Percentiles rank a stretch among this genome's conserved stretches.
phyloP scores from a whole-genome alignment of 116 monocot species.

The Trichopus zeylanicus region DNA sequence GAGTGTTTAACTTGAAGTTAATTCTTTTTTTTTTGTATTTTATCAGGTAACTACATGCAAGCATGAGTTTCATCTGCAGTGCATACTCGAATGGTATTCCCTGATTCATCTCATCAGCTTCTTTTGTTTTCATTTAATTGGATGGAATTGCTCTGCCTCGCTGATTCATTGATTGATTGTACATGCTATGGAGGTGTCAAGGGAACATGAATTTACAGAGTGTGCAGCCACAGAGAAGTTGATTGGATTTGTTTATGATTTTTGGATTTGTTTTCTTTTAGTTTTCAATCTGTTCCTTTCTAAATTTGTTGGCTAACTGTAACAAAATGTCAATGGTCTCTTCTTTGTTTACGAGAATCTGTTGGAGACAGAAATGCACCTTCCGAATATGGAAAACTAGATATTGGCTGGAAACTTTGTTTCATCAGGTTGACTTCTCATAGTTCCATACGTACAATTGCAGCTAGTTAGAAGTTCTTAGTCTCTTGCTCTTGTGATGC shows the following conservation, averaged over 20 bases:
- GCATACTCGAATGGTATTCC: slow-evolving; percentile 64
- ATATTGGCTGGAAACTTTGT: neutral
- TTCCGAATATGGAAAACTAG: neutral
- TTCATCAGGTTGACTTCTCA: no score
- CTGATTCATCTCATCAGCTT: neutral
- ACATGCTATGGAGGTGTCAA: no score
- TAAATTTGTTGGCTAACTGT: neutral
- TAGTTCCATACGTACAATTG: no score
- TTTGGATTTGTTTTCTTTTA: no score
- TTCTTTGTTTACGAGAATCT: neutral
- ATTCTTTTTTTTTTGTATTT: slow-evolving; percentile 3
- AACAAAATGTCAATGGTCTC: neutral
- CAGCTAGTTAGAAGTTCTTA: no score
- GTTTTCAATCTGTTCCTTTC: no score
- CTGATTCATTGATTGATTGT: neutral
- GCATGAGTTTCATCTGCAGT: slow-evolving; percentile 76
- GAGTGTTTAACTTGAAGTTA: neutral
- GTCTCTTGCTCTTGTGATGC: no score
- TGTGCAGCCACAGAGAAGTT: no score
- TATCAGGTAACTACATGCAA: slow-evolving; percentile 60
- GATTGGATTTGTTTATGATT: neutral
- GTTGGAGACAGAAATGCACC: neutral
- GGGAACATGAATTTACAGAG: neutral
- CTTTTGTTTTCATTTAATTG: neutral
- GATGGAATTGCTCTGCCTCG: neutral